phyloP scores from a whole-genome alignment of 2,329 filamentous ascomycete genomes.

The Domatiomyces catenatus region DNA sequence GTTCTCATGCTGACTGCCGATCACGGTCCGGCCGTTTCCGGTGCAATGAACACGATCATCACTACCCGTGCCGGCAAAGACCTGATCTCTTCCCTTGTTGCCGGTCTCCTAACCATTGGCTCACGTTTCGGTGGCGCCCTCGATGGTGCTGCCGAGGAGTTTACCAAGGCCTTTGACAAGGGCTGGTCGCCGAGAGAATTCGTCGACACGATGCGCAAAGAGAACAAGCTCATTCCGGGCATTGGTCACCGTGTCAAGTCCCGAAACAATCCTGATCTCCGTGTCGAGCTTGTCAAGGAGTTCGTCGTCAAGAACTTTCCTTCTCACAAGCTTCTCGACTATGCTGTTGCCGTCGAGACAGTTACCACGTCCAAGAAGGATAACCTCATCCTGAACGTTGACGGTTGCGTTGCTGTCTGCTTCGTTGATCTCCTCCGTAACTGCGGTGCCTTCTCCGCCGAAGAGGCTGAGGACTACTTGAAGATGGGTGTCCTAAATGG shows the following conservation, averaged over 20 bases:
- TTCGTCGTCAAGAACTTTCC: constrained; percentile 97
- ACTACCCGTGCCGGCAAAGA: constrained; percentile 99
- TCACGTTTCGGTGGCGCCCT: constrained; percentile 97
- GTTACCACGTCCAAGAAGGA: constrained; percentile 99
- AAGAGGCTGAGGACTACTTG: constrained; percentile 98
- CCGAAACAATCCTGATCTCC: constrained; percentile 97
- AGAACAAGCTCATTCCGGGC: constrained; percentile 99
- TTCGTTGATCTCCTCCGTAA: constrained; percentile 96
- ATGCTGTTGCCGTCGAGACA: constrained; percentile 91
- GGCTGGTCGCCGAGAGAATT: constrained; percentile 96
- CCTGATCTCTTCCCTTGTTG: constrained; percentile 85
- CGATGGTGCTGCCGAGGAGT: constrained; percentile 94
- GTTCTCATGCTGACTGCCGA: constrained; percentile 99
- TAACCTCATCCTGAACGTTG: constrained; percentile 98
- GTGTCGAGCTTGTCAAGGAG: constrained; percentile 98
- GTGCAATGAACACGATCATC: constrained; percentile 99
- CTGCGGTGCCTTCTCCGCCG: constrained; percentile 87
- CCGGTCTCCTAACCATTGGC: constrained; percentile 93
- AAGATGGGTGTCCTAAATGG: constrained; percentile 98
- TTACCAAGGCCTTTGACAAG: constrained; percentile 96
- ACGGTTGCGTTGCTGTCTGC: constrained; percentile 95
- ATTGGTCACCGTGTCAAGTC: constrained; percentile 99
- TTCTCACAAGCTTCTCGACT: constrained; percentile 94
- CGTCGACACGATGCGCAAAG: constrained; percentile 96
- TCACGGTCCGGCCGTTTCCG: constrained; percentile 95